Evolutionary conservation across 2,329 filamentous ascomycete species (phyloP).

Genomic region (Beauveria sp.): DNA sequence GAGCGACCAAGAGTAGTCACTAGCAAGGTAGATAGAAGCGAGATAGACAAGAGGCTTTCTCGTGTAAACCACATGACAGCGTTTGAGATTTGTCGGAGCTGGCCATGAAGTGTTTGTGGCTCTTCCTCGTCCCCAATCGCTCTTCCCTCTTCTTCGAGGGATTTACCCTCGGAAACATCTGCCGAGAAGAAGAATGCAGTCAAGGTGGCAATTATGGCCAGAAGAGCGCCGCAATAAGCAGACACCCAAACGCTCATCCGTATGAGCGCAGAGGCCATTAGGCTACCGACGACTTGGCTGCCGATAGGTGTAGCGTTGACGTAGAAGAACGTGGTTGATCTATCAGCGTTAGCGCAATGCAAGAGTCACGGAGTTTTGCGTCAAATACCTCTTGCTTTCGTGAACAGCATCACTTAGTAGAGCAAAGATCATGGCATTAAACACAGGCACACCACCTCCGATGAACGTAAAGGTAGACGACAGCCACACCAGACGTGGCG

Average conservation of each 20-base stretch:
- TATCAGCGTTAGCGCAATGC: neutral
- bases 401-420: neutral
- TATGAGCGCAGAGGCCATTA: neutral
- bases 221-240: neutral
- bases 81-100: neutral
- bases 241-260: neutral
- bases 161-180: too few species aligned
- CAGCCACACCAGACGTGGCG: neutral
- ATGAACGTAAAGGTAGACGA: neutral
- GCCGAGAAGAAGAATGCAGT: neutral
- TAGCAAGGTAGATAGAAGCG: neutral
- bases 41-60: neutral
- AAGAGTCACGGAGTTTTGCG: neutral
- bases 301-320: neutral
- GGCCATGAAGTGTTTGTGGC: neutral
- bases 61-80: neutral
- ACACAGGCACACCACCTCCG: neutral
- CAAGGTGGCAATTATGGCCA: neutral
- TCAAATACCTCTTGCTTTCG: neutral
- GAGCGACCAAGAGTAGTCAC: conserved; percentile 10
- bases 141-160: too few species aligned
- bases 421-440: neutral
- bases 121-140: neutral
- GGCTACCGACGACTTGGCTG: neutral
- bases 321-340: neutral